Evolutionary conservation across 148 eudicot genomes (phyloP).

Genomic region (Hydrangea macrophylla): DNA sequence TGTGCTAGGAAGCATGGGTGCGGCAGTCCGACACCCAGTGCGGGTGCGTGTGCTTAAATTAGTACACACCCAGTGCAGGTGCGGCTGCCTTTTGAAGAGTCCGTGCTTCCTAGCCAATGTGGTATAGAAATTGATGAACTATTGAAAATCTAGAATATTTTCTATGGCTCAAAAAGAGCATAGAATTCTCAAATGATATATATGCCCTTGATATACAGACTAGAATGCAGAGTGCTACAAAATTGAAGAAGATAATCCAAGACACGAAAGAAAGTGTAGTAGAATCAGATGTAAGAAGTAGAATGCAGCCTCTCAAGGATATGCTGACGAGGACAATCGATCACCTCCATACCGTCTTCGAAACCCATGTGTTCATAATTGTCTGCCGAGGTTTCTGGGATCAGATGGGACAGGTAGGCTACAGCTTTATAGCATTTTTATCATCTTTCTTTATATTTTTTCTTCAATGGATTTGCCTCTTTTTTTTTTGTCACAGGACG

Average conservation of each 20-base stretch:
- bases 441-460: background rate
- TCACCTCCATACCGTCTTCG: slow-evolving; percentile 57
- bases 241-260: slow-evolving; percentile 67
- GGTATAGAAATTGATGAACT: too few relatives aligned
- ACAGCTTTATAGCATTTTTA: background rate
- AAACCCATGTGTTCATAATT: slow-evolving; percentile 45
- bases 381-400: slow-evolving; percentile 79
- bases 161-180: too few relatives aligned
- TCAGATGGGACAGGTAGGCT: slow-evolving; percentile 58
- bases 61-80: too few relatives aligned
- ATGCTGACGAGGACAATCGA: slow-evolving; percentile 42
- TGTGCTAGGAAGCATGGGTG: too few relatives aligned
- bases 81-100: too few relatives aligned
- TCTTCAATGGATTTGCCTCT: background rate
- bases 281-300: slow-evolving; percentile 54
- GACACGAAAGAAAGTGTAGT: slow-evolving; percentile 49
- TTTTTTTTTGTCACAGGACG: slow-evolving; percentile 37
- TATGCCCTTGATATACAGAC: slow-evolving; percentile 37
- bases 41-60: too few relatives aligned
- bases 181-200: background rate
- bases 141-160: too few relatives aligned
- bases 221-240: slow-evolving; percentile 48
- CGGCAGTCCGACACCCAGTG: too few relatives aligned
- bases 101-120: too few relatives aligned
- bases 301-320: slow-evolving; percentile 72